Conservation (phyloP, 768 basidiomycete genomes). For the Termitomyces sp. region DNA sequence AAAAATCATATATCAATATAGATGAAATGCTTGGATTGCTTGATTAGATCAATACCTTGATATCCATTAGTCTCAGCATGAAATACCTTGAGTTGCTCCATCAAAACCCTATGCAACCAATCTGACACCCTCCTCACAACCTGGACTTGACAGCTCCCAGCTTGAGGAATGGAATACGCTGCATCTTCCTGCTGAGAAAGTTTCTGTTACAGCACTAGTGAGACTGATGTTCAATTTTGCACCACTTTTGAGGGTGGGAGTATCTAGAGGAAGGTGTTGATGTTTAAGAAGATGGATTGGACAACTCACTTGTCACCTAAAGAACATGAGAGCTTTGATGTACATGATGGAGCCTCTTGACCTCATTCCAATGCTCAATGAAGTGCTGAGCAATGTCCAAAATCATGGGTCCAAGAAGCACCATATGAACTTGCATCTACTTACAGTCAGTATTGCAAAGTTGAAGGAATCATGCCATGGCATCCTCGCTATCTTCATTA, state of each 20-base stretch:
- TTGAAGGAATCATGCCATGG: too few relatives aligned
- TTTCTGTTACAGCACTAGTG: slow-evolving; percentile 56
- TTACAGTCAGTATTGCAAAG: neutral
- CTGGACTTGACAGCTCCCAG: slow-evolving; percentile 65
- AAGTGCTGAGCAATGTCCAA: slow-evolving; percentile 92
- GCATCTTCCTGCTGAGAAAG: slow-evolving; percentile 22
- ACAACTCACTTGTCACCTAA: slow-evolving; percentile 39
- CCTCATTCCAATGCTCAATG: slow-evolving; percentile 87
- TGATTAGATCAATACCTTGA: slow-evolving; percentile 72
- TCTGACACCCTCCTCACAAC: slow-evolving; percentile 86
- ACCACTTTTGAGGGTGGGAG: slow-evolving; percentile 63
- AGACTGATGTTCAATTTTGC: slow-evolving; percentile 50
- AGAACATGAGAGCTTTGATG: neutral
- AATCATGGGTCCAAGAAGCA: slow-evolving; percentile 72
- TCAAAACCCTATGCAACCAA: slow-evolving; percentile 91
- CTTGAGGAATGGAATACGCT: slow-evolving; percentile 29
- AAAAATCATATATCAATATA: slow-evolving; percentile 70
- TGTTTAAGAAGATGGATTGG: neutral
- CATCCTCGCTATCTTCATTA: slow-evolving; percentile 71
- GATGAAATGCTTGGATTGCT: slow-evolving; percentile 81
- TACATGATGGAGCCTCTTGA: slow-evolving; percentile 49
- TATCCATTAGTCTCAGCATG: neutral
- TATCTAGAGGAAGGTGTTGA: slow-evolving; percentile 44
- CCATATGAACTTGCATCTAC: slow-evolving; percentile 69
- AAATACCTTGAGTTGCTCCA: slow-evolving; percentile 66